Percentiles rank a stretch among this genome's conserved stretches.
Conservation (phyloP, 768 basidiomycete genomes). For the Kwoniella dejecticola region DNA sequence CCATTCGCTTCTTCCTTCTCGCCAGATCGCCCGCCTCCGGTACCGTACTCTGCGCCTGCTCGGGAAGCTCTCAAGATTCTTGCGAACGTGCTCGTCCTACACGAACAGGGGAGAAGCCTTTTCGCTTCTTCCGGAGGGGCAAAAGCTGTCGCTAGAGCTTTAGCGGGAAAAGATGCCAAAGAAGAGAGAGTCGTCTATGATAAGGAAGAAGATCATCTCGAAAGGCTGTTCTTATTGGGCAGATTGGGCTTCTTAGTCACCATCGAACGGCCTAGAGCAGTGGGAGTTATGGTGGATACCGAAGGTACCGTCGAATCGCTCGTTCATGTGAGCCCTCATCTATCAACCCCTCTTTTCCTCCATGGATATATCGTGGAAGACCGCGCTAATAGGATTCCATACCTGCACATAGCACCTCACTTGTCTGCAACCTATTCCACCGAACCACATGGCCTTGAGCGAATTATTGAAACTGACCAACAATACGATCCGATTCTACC, state of each 20-base stretch:
- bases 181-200: neutral
- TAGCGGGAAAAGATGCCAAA: constrained; percentile 24
- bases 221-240: constrained; percentile 43
- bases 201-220: constrained; percentile 19
- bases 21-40: constrained; percentile 15
- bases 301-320: constrained; percentile 42
- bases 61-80: constrained; percentile 57
- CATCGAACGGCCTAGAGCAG: constrained; percentile 29
- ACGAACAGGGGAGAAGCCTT: constrained; percentile 24
- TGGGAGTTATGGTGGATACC: constrained; percentile 47
- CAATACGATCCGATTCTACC: constrained; percentile 80
- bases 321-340: constrained; percentile 46
- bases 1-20: constrained; percentile 17
- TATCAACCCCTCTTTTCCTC: neutral
- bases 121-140: constrained; percentile 32
- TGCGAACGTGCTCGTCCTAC: constrained; percentile 67
- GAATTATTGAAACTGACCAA: constrained; percentile 84
- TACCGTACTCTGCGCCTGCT: constrained; percentile 19
- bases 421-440: constrained; percentile 59
- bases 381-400: neutral
- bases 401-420: constrained; percentile 32
- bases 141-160: constrained; percentile 28
- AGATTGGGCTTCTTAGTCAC: constrained; percentile 45
- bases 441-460: constrained; percentile 70
- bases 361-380: neutral